A percentile compares a stretch with the other conserved stretches of the same genome.
Conservation (phyloP, 768 basidiomycete genomes). For the Termitomyces sp. region DNA sequence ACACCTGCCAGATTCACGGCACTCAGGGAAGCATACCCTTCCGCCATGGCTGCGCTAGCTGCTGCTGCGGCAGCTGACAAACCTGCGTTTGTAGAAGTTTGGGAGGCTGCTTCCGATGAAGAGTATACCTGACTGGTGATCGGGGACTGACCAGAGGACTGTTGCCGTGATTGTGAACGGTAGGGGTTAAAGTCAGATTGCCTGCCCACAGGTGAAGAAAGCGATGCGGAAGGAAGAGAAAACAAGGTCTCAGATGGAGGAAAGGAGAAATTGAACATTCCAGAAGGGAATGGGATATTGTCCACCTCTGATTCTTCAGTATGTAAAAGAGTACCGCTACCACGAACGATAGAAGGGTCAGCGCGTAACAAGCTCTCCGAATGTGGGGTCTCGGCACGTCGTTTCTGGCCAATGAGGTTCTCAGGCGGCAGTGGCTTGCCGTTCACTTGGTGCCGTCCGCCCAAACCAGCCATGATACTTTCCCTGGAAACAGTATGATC, state of each 20-base stretch:
- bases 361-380: slow-evolving; percentile 74
- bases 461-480: slow-evolving; percentile 48
- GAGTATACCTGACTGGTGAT: slow-evolving; percentile 17
- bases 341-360: slow-evolving; percentile 59
- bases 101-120: slow-evolving; percentile 20
- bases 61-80: slow-evolving; percentile 61
- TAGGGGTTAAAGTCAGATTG: slow-evolving; percentile 12
- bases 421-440: slow-evolving; percentile 67
- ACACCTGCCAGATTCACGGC: slow-evolving; percentile 43
- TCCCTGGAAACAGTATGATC: slow-evolving; percentile 84
- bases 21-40: slow-evolving; percentile 64
- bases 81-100: slow-evolving; percentile 33
- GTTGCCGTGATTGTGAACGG: slow-evolving; percentile 9
- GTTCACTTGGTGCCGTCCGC: slow-evolving; percentile 76
- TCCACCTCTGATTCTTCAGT: slow-evolving; percentile 30
- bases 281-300: slow-evolving; percentile 55
- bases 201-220: slow-evolving; percentile 16
- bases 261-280: slow-evolving; percentile 69
- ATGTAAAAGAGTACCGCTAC: slow-evolving; percentile 17
- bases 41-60: slow-evolving; percentile 65
- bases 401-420: slow-evolving; percentile 64
- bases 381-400: slow-evolving; percentile 77
- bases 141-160: slow-evolving; percentile 17
- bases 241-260: slow-evolving; percentile 62
- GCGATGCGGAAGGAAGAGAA: slow-evolving; percentile 34